Conservation (phyloP, 2,329 filamentous ascomycete species). For the Westerdykella ornata region DNA sequence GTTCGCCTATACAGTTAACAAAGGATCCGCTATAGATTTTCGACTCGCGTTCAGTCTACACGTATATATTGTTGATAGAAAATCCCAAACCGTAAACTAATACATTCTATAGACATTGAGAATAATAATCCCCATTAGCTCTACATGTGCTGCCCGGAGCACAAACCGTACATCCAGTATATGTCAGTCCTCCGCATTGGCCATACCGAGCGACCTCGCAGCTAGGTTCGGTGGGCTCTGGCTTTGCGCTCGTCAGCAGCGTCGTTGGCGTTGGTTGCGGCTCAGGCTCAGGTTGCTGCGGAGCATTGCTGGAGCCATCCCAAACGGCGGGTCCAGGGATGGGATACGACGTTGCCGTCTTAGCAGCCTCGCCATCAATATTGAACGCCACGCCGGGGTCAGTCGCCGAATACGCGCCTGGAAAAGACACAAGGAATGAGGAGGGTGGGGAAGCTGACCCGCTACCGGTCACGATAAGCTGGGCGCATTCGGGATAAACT, state of each 20-base stretch:
- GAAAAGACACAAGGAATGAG: constrained; percentile 42
- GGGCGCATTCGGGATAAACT: constrained; percentile 53
- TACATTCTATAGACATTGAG: constrained; percentile 21
- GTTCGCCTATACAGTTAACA: too few species aligned
- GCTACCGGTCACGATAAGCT: constrained; percentile 47
- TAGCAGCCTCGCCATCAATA: constrained; percentile 23
- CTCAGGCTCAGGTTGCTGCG: constrained; percentile 4
- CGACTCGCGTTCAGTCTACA: too few species aligned
- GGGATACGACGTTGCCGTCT: constrained; percentile 20
- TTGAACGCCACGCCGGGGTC: constrained; percentile 43
- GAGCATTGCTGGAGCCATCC: constrained; percentile 15
- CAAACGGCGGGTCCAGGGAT: constrained; percentile 24
- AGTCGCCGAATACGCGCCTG: constrained; percentile 32
- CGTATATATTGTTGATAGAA: too few species aligned
- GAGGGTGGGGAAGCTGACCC: constrained; percentile 41
- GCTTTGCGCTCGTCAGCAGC: constrained; percentile 10
- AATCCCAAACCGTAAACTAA: too few species aligned
- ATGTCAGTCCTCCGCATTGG: constrained; percentile 21
- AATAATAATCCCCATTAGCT: constrained; percentile 22
- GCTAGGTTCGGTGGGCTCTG: constrained; percentile 7
- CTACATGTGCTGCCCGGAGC: constrained; percentile 16
- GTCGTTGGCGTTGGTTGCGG: constrained; percentile 13
- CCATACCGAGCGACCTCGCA: constrained; percentile 12
- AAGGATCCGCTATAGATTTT: too few species aligned
- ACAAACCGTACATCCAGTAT: constrained; percentile 19